Conservation (phyloP, 441 rosid genomes). For the Mallotus repandus region DNA sequence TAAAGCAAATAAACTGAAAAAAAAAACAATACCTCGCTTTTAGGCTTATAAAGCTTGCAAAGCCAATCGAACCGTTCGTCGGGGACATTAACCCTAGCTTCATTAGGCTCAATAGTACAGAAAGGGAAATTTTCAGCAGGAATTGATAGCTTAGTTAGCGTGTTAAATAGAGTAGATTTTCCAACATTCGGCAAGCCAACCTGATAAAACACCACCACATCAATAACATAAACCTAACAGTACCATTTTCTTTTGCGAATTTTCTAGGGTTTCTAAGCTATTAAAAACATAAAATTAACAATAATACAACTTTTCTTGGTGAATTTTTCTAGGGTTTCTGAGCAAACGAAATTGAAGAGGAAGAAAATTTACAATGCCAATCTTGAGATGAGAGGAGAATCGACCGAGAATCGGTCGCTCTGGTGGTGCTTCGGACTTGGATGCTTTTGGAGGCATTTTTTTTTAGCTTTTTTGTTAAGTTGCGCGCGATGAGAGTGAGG, state of each 20-base stretch:
- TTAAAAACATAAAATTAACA: too few relatives aligned
- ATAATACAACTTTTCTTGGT: too few relatives aligned
- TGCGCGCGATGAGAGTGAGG: too few relatives aligned
- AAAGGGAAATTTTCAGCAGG: conserved; percentile 99
- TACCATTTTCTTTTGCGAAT: too few relatives aligned
- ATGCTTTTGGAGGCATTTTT: conserved; percentile 94
- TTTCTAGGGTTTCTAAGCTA: too few relatives aligned
- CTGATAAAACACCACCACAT: conserved; percentile 32
- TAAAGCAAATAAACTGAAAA: not conserved
- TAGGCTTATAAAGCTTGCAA: conserved; percentile 78
- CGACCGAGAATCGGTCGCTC: conserved; percentile 98
- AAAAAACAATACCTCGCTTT: conserved; percentile 59
- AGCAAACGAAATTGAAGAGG: not conserved
- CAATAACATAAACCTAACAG: too few relatives aligned
- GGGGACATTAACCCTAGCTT: conserved; percentile 92
- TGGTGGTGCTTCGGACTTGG: conserved; percentile 83
- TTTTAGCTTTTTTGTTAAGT: not conserved
- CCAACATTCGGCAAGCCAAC: conserved; percentile 99
- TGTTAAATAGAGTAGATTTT: conserved; percentile 93
- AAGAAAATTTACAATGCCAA: conserved; percentile 71
- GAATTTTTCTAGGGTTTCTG: not conserved
- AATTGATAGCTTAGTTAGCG: conserved; percentile 85
- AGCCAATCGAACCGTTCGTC: conserved; percentile 98
- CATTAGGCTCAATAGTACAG: conserved; percentile 97
- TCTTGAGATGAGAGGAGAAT: conserved; percentile 99